Base-by-base conservation (phyloP, 345 rosid genomes). In the Geranium brycei region DNA sequence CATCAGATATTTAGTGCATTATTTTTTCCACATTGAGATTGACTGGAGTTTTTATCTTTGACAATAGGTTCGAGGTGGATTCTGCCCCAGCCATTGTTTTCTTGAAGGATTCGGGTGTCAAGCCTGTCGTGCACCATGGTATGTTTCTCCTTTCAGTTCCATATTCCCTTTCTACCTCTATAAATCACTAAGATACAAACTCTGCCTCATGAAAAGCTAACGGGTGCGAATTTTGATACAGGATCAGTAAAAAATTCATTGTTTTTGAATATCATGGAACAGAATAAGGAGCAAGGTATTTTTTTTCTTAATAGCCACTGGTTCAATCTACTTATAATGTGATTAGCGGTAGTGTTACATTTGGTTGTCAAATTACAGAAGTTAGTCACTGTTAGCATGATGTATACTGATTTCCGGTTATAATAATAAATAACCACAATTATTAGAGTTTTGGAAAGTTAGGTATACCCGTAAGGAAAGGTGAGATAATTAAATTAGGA, bases 111-210 rank as follows among this genome's bases (percentile, higher is more conserved):
- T 89, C 93, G 11, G 95, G 98, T 47, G 75, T 77, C 63, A 92
- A 87, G 70, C 96, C 96, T 72, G 71, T 86, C 64, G 93, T 92
- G n/a, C 77, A 85, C 70, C 89, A 87, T 76, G 98, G 98, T 78
- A 68, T 62, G 76, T 67, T 76, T 57, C 74, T 60, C 60, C 59
- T 71, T 62, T 70, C 61, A 38, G 57, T 55, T 75, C 18, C 17
- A 51, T 57, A 38, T 59, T 28, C 63, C 63, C 57, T 40, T 40
- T 51, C 7, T 60, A 17, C 55, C 66, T 18, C 32, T 67, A 23
- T 23, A 66, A 35, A 69, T 35, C 51, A 53, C 62, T 51, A n/a
- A 41, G 40, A 57, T 47, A 47, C 14, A 47, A 13, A 13, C 53
- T 35, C 7, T 35, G 41, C 10, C 41, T 35, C 41, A 35, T 4